Percentiles rank a stretch among this genome's conserved stretches.
Evolutionary conservation across 768 basidiomycete genomes (phyloP).

Genomic region (Suillus plorans): DNA sequence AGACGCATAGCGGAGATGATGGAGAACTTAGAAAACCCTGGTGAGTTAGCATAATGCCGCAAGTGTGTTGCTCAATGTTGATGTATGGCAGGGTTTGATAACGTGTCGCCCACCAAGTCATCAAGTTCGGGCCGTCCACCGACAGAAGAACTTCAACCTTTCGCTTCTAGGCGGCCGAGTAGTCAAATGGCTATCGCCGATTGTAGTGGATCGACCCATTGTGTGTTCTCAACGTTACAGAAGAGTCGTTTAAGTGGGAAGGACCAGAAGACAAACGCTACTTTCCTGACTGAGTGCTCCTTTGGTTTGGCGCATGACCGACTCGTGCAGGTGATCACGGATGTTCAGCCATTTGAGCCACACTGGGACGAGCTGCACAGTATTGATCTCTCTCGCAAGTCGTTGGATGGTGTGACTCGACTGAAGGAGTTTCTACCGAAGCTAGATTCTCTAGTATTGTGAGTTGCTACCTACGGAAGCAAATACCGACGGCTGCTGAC

Average conservation of each 20-base stretch:
- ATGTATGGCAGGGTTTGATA: constrained; percentile 36
- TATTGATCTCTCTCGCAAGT: constrained; percentile 69
- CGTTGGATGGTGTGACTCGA: constrained; percentile 63
- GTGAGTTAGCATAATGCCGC: constrained; percentile 40
- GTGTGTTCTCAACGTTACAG: constrained; percentile 46
- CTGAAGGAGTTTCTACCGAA: constrained; percentile 88
- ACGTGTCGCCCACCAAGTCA: constrained; percentile 57
- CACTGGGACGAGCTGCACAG: constrained; percentile 81
- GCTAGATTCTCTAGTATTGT: constrained; percentile 77
- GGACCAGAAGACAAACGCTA: constrained; percentile 44
- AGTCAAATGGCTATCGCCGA: constrained; percentile 25
- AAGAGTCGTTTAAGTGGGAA: constrained; percentile 36
- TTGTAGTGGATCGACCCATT: constrained; percentile 31
- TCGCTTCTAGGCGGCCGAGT: constrained; percentile 42
- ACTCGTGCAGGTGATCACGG: constrained; percentile 89
- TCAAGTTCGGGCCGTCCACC: constrained; percentile 43
- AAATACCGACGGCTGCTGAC: constrained; percentile 15
- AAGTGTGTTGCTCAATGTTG: constrained; percentile 6
- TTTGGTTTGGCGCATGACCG: constrained; percentile 93
- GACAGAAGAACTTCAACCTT: constrained; percentile 47
- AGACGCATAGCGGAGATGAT: constrained; percentile 83
- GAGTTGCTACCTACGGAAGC: constrained; percentile 33
- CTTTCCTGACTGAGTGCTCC: constrained; percentile 94
- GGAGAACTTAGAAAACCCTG: constrained; percentile 65
- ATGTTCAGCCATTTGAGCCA: constrained; percentile 92